These are phyloP conservation scores for Populus alba DNA, from an alignment of 345 rosid species.

Conservation along the genomic window DNA sequence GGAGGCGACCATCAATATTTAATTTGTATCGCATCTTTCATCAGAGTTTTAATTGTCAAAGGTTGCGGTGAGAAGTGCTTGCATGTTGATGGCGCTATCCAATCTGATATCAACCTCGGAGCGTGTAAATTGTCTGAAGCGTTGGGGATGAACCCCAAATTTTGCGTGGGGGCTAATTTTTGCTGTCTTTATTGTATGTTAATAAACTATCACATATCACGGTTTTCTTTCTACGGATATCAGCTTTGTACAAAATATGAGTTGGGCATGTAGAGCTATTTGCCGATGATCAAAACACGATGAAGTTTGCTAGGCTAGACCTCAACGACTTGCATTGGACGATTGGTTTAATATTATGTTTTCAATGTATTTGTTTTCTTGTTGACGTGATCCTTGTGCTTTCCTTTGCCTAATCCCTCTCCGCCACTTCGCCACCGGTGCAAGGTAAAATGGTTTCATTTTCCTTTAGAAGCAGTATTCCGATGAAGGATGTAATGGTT, in stretches of 20 bases:
- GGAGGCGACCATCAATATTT: slow-evolving; percentile 99
- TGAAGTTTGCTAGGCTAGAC: neutral
- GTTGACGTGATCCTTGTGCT: neutral
- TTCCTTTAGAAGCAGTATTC: neutral
- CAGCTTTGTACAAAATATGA: neutral
- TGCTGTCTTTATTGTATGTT: neutral
- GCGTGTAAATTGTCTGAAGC: neutral
- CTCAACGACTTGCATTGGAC: neutral
- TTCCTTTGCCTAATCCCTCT: neutral
- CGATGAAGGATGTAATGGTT: too few species aligned
- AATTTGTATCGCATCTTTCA: neutral
- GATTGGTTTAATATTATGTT: neutral
- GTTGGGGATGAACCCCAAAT: neutral
- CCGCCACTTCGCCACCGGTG: neutral
- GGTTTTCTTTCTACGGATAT: neutral
- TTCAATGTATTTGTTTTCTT: neutral
- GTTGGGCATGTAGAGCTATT: too few species aligned
- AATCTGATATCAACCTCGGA: neutral
- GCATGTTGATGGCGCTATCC: neutral
- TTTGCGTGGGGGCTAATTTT: neutral
- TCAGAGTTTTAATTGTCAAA: neutral
- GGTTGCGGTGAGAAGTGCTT: neutral
- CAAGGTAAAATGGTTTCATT: neutral
- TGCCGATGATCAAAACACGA: neutral
- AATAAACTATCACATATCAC: neutral